These are phyloP conservation scores for Suhomyces kunorum DNA, from an alignment of 1,139 yeast genomes.

Conservation along the genomic window DNA sequence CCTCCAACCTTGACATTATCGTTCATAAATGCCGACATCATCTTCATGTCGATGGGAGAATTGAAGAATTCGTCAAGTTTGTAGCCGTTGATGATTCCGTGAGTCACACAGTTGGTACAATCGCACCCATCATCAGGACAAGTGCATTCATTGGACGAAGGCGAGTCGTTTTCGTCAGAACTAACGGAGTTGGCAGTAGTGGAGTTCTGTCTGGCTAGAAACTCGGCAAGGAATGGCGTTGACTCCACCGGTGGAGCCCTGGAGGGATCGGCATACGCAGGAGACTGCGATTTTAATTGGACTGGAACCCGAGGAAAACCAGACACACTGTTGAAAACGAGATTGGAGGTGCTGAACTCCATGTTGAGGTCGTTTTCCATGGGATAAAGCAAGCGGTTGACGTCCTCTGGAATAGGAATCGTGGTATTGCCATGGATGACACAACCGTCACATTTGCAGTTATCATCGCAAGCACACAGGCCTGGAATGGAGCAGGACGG, in stretches of 20 bases:
- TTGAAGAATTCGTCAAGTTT: slow-evolving; percentile 40
- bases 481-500: slow-evolving; percentile 52
- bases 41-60: slow-evolving; percentile 9
- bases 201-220: slow-evolving; percentile 8
- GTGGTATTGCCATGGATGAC: slow-evolving; percentile 40
- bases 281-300: slow-evolving; percentile 3
- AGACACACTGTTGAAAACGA: slow-evolving; percentile 12
- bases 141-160: slow-evolving; percentile 29
- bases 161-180: slow-evolving; percentile 18
- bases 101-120: slow-evolving; percentile 55
- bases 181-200: slow-evolving; percentile 4
- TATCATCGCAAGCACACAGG: slow-evolving; percentile 49
- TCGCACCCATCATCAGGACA: slow-evolving; percentile 51
- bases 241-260: neutral
- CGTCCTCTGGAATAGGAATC: slow-evolving; percentile 11
- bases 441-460: slow-evolving; percentile 52
- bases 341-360: slow-evolving; percentile 10
- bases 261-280: neutral
- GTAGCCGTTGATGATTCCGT: slow-evolving; percentile 54
- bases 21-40: slow-evolving; percentile 7
- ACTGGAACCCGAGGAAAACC: slow-evolving; percentile 3
- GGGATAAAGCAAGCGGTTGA: slow-evolving; percentile 13
- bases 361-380: slow-evolving; percentile 11
- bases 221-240: slow-evolving; percentile 6
- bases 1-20: slow-evolving; percentile 7